Evolutionary conservation across 768 basidiomycete genomes (phyloP).

Genomic region (Tricholoma matsutake): DNA sequence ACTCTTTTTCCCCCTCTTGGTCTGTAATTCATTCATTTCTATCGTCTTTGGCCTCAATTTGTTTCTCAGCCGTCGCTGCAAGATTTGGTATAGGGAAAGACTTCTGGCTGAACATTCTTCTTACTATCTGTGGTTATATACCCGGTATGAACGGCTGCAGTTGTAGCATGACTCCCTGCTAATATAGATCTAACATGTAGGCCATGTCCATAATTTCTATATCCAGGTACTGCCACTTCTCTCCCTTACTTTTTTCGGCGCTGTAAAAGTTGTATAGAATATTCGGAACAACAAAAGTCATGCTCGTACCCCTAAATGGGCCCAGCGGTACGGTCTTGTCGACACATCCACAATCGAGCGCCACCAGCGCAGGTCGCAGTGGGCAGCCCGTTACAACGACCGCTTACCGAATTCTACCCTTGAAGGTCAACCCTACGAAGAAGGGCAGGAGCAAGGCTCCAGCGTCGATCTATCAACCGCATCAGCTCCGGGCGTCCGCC

Average conservation of each 20-base stretch:
- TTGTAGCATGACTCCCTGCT: slow-evolving; percentile 3
- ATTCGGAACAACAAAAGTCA: slow-evolving; percentile 94
- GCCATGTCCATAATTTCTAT: slow-evolving; percentile 92
- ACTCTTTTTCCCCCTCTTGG: slow-evolving; percentile 90
- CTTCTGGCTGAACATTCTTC: slow-evolving; percentile 85
- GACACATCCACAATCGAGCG: slow-evolving; percentile 76
- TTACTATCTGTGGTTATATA: slow-evolving; percentile 91
- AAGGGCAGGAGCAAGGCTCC: slow-evolving; percentile 66
- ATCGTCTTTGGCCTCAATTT: slow-evolving; percentile 7
- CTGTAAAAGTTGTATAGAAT: slow-evolving; percentile 51
- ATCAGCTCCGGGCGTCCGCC: slow-evolving; percentile 19
- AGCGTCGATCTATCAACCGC: slow-evolving; percentile 37
- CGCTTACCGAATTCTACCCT: slow-evolving; percentile 67
- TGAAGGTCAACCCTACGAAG: slow-evolving; percentile 70
- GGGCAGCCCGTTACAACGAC: slow-evolving; percentile 86
- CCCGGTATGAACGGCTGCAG: slow-evolving; percentile 50
- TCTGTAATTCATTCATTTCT: slow-evolving; percentile 30
- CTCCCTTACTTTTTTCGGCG: slow-evolving; percentile 1
- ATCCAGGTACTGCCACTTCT: slow-evolving; percentile 58
- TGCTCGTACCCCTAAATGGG: slow-evolving; percentile 94
- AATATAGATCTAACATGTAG: slow-evolving; percentile 31
- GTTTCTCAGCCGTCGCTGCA: slow-evolving; percentile 76
- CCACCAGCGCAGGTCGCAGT: slow-evolving; percentile 77
- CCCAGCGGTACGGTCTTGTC: slow-evolving; percentile 84
- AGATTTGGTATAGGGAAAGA: slow-evolving; percentile 90